A percentile compares a stretch with the other conserved stretches of the same genome.
Conservation (phyloP, 306 rosid species). For the Gastrolobium bilobum region DNA sequence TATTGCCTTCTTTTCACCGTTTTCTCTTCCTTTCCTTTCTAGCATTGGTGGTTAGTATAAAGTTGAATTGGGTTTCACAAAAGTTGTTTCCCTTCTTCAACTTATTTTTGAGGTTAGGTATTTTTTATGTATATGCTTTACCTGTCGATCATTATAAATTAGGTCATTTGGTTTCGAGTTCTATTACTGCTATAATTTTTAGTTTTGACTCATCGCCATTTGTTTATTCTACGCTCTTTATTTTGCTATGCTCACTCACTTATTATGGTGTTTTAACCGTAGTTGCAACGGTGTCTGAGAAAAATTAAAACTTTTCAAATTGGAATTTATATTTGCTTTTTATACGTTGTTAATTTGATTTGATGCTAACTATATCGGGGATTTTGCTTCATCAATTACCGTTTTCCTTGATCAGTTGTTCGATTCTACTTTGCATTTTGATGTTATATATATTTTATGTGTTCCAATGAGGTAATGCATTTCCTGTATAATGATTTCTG, state of each 20-base stretch:
- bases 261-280: neutral
- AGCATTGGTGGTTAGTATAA: neutral
- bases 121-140: conserved; percentile 10
- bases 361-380: neutral
- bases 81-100: conserved; percentile 20
- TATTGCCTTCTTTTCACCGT: too few species aligned
- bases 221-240: neutral
- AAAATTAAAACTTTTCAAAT: neutral
- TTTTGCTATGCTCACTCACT: neutral
- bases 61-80: conserved; percentile 39
- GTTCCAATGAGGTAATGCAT: neutral
- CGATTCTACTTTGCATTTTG: conserved; percentile 5
- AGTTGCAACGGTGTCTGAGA: neutral
- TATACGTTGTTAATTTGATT: conserved; percentile 29
- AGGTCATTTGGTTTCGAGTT: conserved; percentile 37
- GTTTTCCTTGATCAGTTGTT: neutral
- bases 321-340: conserved; percentile 28
- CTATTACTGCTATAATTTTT: conserved; percentile 37
- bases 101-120: neutral
- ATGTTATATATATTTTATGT: conserved; percentile 14
- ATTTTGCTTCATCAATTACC: conserved; percentile 32
- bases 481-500: conserved; percentile 17
- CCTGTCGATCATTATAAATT: conserved; percentile 11
- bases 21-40: neutral
- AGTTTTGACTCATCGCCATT: neutral